A percentile compares a stretch with the other conserved stretches of the same genome.
These are phyloP conservation scores for Nothomitra cinnamomea DNA, from an alignment of 2,329 filamentous ascomycete genomes.

Conservation along the genomic window DNA sequence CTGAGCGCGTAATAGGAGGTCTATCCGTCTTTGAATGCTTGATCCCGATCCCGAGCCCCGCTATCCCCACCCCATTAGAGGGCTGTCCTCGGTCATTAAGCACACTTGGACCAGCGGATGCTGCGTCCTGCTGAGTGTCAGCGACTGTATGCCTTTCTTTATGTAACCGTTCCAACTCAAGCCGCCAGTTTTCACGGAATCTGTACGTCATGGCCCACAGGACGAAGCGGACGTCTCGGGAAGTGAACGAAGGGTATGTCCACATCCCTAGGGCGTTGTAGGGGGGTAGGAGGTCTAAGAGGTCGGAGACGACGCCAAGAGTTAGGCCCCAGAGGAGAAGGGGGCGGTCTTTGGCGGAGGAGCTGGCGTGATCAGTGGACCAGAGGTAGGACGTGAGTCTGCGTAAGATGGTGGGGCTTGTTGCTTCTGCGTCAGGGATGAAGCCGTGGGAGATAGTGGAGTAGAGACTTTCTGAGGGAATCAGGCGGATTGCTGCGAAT, in stretches of 20 bases:
- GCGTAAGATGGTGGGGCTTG: conserved; percentile 7
- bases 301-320: conserved; percentile 48
- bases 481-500: conserved; percentile 45
- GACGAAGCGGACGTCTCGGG: conserved; percentile 39
- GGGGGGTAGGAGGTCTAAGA: conserved; percentile 46
- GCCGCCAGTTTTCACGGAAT: conserved; percentile 34
- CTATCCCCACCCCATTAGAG: too few species aligned
- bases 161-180: conserved; percentile 17
- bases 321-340: conserved; percentile 53
- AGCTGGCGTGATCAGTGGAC: conserved; percentile 15
- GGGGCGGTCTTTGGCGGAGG: conserved; percentile 25
- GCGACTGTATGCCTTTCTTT: conserved; percentile 12
- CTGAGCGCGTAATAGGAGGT: too few species aligned
- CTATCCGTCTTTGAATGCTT: too few species aligned
- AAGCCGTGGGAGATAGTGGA: conserved; percentile 36
- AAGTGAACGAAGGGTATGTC: conserved; percentile 52
- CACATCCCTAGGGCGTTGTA: conserved; percentile 43
- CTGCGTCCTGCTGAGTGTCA: too few species aligned
- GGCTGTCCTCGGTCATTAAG: too few species aligned
- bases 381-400: conserved; percentile 5
- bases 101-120: too few species aligned
- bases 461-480: conserved; percentile 43
- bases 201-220: conserved; percentile 42
- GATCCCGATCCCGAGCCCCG: too few species aligned
- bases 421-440: conserved; percentile 18